phyloP scores from a whole-genome alignment of 495 filamentous ascomycete genomes.

The Penicillium coffeae region DNA sequence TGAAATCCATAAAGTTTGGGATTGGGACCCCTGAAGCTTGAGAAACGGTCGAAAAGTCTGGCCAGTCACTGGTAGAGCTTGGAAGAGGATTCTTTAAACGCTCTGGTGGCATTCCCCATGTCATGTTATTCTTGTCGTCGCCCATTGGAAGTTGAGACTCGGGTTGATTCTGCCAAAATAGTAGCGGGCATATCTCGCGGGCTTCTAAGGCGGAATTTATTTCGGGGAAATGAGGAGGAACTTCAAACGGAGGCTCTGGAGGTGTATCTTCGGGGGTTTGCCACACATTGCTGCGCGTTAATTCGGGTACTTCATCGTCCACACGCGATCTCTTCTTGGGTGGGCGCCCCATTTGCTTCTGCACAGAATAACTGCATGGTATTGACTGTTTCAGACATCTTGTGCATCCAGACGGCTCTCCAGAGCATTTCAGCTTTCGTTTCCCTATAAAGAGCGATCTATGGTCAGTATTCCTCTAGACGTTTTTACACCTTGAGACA shows the following conservation, averaged over 20 bases:
- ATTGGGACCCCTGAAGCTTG: conserved; percentile 34
- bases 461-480: conserved; percentile 15
- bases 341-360: conserved; percentile 48
- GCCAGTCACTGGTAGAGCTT: conserved; percentile 38
- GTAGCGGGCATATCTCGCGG: conserved; percentile 24
- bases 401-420: conserved; percentile 37
- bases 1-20: conserved; percentile 21
- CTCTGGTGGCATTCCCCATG: conserved; percentile 21
- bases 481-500: background rate
- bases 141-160: conserved; percentile 16
- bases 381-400: conserved; percentile 42
- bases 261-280: conserved; percentile 17
- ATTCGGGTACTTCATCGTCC: conserved; percentile 24
- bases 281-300: conserved; percentile 21
- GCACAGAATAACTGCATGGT: conserved; percentile 41
- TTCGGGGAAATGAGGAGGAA: conserved; percentile 1
- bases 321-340: conserved; percentile 40
- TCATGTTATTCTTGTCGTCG: conserved; percentile 27
- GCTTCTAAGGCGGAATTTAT: conserved; percentile 10
- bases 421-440: conserved; percentile 49
- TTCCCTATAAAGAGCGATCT: conserved; percentile 27
- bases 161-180: conserved; percentile 14
- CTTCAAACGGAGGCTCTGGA: conserved; percentile 10
- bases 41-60: conserved; percentile 41
- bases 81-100: conserved; percentile 22